Evolutionary conservation across 768 basidiomycete species (phyloP), one percentile per base, ranked within the genome.

Genomic region (Naganishia friedmannii): DNA sequence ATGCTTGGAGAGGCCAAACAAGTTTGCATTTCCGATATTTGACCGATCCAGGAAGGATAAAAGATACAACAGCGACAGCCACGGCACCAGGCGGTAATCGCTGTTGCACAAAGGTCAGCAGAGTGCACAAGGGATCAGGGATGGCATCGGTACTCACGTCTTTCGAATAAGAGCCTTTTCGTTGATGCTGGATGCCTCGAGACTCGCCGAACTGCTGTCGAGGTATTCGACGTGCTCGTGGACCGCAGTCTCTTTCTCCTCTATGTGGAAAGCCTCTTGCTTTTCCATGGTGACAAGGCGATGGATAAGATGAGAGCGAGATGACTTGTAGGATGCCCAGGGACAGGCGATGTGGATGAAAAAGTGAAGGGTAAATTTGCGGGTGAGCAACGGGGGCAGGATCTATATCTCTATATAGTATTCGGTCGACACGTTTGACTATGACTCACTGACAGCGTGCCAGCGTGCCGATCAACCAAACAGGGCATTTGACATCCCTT

Each of bases 31-130:
- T 51, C 89, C 90, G 74, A 91, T 87, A 66, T 86, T 86, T 71
- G 86, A 85, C 32, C 87, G 83, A 72, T 87, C 86, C 66, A 91
- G 82, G 83, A 90, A 91, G 73, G 88, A 88, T 46, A 92, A 83
- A 45, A 91, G 83, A 80, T 91, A 91, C 74, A 92, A 80, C 66
- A 93, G 84, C 5, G 89, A 87, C 48, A 92, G 81, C 88, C 89
- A 91, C 39, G 91, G 91, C 37, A 92, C 84, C 67, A 92, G 65
- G 28, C 74, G 77, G 51, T 67, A 76, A 68, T 82, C 81, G 56
- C 73, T 67, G 45, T 68, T 71, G 29, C 63, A 39, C 31, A 34
- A 19, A 4, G 15, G 53, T 53, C 37, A 37, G 55, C 21, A 13
- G n/a, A 23, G 17, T 12, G 17, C 13, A 42, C 15, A 17, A 15